These are phyloP conservation scores for Arthroderma uncinatum DNA, from an alignment of 2,329 filamentous ascomycete genomes.

Conservation along the genomic window DNA sequence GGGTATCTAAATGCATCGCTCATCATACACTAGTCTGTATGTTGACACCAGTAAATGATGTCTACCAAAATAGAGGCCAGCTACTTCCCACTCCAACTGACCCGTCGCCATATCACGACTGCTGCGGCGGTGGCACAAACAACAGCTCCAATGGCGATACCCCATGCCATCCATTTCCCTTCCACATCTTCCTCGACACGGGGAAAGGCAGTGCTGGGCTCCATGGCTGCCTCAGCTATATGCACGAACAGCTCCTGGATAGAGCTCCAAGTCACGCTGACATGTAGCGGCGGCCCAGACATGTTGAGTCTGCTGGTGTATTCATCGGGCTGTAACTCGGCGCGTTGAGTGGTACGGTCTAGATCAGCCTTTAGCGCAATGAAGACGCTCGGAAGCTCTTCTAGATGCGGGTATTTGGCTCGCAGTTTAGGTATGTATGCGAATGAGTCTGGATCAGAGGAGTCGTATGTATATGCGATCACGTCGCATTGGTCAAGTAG, in stretches of 20 bases:
- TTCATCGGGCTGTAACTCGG: conserved; percentile 80
- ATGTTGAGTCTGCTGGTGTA: conserved; percentile 79
- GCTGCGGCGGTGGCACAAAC: conserved; percentile 49
- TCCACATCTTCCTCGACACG: conserved; percentile 71
- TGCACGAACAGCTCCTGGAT: conserved; percentile 89
- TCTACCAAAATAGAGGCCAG: not conserved
- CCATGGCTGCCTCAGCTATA: conserved; percentile 82
- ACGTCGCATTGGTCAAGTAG: conserved; percentile 79
- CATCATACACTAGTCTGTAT: not conserved
- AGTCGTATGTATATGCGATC: conserved; percentile 92
- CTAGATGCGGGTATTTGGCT: conserved; percentile 66
- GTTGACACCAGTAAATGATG: not conserved
- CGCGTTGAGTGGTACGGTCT: conserved; percentile 92
- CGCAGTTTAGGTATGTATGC: conserved; percentile 77
- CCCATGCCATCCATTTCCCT: conserved; percentile 72
- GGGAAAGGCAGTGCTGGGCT: conserved; percentile 77
- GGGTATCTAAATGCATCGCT: conserved; percentile 7
- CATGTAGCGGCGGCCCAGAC: conserved; percentile 74
- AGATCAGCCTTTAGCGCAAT: conserved; percentile 89
- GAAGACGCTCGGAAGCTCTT: conserved; percentile 83
- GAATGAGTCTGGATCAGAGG: conserved; percentile 91
- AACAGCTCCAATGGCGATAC: conserved; percentile 68
- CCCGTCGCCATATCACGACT: conserved; percentile 49
- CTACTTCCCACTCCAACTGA: conserved; percentile 26
- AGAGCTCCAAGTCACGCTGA: conserved; percentile 86